phyloP scores from a whole-genome alignment of 331 rosid genomes.

The Telfairia occidentalis region DNA sequence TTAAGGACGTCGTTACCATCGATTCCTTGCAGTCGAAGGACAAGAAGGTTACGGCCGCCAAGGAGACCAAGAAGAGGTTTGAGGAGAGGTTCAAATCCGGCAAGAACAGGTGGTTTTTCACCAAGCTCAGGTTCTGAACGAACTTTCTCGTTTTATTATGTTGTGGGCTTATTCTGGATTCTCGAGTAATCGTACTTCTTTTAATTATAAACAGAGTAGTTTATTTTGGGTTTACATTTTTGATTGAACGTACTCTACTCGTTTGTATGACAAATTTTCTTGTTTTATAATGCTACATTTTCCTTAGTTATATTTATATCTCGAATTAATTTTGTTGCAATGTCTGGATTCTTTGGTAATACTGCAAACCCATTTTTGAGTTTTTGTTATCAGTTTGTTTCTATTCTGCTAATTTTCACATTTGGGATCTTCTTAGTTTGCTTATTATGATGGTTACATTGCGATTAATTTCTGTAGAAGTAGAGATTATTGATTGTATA shows the following conservation, averaged over 20 bases:
- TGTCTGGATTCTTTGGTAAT: background rate
- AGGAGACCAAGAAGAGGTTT: constrained; percentile 18
- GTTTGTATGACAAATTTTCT: constrained; percentile 6
- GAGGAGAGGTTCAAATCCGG: constrained; percentile 20
- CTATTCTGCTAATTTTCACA: too few species aligned
- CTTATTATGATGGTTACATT: too few species aligned
- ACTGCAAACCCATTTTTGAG: background rate
- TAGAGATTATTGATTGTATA: too few species aligned
- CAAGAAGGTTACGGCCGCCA: constrained; percentile 17
- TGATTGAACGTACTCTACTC: background rate
- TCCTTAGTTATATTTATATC: background rate
- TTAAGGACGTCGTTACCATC: constrained; percentile 4
- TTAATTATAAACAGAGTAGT: background rate
- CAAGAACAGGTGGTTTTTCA: constrained; percentile 21
- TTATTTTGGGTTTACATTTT: background rate
- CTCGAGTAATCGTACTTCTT: background rate
- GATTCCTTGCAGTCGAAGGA: constrained; percentile 13
- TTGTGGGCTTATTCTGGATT: background rate
- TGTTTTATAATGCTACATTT: background rate
- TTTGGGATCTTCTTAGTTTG: too few species aligned
- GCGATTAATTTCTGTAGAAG: too few species aligned
- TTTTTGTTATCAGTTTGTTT: background rate
- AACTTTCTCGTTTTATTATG: too few species aligned
- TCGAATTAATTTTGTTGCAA: too few species aligned
- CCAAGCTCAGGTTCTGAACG: constrained; percentile 17